Evolutionary conservation across 768 basidiomycete genomes (phyloP).

Genomic region (Sutorius australiensis): DNA sequence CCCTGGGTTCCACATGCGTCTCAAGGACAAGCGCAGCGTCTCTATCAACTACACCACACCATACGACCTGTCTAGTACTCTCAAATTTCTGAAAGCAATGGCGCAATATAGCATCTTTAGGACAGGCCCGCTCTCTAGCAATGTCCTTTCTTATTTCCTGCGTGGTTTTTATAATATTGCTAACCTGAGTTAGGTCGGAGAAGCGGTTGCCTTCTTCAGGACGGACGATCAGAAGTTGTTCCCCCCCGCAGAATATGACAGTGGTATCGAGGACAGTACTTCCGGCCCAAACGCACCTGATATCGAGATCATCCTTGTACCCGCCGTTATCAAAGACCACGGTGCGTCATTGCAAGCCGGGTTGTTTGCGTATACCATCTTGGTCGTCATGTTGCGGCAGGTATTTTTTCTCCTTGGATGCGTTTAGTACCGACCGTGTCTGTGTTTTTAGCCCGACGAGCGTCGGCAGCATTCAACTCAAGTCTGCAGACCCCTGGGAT

Average conservation of each 20-base stretch:
- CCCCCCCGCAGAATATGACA: conserved; percentile 27
- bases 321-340: not conserved
- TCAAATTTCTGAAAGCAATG: conserved; percentile 32
- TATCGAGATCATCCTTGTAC: conserved; percentile 24
- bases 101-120: conserved; percentile 42
- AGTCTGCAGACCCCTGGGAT: conserved; percentile 40
- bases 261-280: conserved; percentile 27
- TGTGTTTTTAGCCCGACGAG: conserved; percentile 39
- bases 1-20: conserved; percentile 46
- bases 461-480: conserved; percentile 37
- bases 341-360: not conserved
- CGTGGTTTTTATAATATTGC: not conserved
- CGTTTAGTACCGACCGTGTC: not conserved
- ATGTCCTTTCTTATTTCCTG: conserved; percentile 35
- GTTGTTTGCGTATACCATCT: conserved; percentile 19
- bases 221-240: conserved; percentile 31
- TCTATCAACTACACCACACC: conserved; percentile 40
- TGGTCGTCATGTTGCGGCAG: conserved; percentile 24
- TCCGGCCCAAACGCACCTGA: conserved; percentile 31
- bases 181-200: conserved; percentile 22
- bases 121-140: conserved; percentile 50
- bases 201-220: conserved; percentile 32
- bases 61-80: conserved; percentile 12
- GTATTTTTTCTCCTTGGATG: not conserved
- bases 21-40: conserved; percentile 47